Percentiles rank a stretch among this genome's conserved stretches.
Conservation (phyloP, 345 rosid genomes). For the Eucalyptus fibrosa region DNA sequence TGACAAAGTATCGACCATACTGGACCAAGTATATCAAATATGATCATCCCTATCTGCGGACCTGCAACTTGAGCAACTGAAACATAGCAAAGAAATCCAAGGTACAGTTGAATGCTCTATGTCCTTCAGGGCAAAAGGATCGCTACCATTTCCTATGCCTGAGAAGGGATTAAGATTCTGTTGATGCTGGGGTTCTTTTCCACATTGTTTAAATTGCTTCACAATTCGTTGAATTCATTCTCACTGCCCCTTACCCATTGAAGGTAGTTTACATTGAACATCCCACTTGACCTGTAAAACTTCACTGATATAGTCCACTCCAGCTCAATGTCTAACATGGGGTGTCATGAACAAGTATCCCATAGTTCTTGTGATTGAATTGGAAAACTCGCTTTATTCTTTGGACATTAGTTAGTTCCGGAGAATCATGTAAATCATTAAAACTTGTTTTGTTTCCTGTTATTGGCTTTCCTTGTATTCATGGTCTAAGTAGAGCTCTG, state of each 20-base stretch:
- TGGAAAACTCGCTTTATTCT: background rate
- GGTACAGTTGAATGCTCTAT: slow-evolving; percentile 1
- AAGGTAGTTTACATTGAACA: background rate
- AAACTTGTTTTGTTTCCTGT: background rate
- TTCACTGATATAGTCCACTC: background rate
- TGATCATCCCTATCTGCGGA: slow-evolving; percentile 77
- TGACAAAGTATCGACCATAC: slow-evolving; percentile 81
- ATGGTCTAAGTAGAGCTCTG: background rate
- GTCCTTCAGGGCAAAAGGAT: background rate
- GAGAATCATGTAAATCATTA: background rate
- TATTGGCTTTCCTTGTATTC: background rate
- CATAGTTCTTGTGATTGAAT: background rate
- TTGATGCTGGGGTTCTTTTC: slow-evolving; percentile 2
- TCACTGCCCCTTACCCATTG: background rate
- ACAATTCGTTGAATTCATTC: slow-evolving; percentile 18
- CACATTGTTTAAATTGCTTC: slow-evolving; percentile 19
- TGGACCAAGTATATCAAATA: slow-evolving; percentile 91
- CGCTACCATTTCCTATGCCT: background rate
- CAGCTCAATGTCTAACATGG: background rate
- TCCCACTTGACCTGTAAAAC: background rate
- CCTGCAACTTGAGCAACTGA: slow-evolving; percentile 70
- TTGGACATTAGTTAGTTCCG: background rate
- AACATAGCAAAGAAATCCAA: background rate
- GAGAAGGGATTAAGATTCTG: background rate
- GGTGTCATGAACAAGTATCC: background rate